Evolutionary conservation across 352 stramenopile species (phyloP).

Genomic region (Phytophthora chlamydospora): DNA sequence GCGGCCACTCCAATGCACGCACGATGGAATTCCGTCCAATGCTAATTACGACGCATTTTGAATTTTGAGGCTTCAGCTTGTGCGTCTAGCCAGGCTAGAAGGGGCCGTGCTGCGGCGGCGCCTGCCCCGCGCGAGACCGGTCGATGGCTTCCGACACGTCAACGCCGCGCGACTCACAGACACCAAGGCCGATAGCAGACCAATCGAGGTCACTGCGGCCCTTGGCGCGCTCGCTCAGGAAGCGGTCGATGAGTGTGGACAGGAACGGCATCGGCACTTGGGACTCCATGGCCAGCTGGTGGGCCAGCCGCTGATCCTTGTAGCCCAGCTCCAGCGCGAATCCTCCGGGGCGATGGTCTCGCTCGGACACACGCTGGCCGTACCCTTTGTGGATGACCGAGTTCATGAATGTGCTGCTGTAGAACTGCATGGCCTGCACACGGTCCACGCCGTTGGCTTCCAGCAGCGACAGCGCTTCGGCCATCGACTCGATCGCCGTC

Average conservation of each 20-base stretch:
- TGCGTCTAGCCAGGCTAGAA: not conserved
- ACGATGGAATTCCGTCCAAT: too few relatives aligned
- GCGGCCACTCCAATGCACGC: too few relatives aligned
- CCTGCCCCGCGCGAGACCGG: conserved; percentile 30
- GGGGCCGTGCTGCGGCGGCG: conserved; percentile 1
- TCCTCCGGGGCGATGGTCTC: conserved; percentile 72
- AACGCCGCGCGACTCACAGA: conserved; percentile 64
- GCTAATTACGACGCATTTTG: too few relatives aligned
- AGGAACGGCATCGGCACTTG: conserved; percentile 81
- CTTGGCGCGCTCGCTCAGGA: conserved; percentile 63
- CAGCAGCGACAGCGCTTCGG: conserved; percentile 66
- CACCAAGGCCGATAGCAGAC: conserved; percentile 71
- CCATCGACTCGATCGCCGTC: conserved; percentile 79
- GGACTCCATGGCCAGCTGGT: conserved; percentile 56
- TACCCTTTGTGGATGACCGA: conserved; percentile 85
- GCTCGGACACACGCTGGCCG: conserved; percentile 73
- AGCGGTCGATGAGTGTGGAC: conserved; percentile 75
- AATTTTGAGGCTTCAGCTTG: too few relatives aligned
- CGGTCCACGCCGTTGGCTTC: conserved; percentile 78
- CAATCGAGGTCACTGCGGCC: conserved; percentile 74
- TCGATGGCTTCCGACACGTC: conserved; percentile 53
- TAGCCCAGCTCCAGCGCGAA: conserved; percentile 77
- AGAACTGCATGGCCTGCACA: conserved; percentile 77
- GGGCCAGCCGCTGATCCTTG: conserved; percentile 75
- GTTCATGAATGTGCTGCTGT: conserved; percentile 82